Percentiles rank a stretch among this genome's conserved stretches.
phyloP scores from a whole-genome alignment of 345 rosid genomes.

The Turnera subulata region DNA sequence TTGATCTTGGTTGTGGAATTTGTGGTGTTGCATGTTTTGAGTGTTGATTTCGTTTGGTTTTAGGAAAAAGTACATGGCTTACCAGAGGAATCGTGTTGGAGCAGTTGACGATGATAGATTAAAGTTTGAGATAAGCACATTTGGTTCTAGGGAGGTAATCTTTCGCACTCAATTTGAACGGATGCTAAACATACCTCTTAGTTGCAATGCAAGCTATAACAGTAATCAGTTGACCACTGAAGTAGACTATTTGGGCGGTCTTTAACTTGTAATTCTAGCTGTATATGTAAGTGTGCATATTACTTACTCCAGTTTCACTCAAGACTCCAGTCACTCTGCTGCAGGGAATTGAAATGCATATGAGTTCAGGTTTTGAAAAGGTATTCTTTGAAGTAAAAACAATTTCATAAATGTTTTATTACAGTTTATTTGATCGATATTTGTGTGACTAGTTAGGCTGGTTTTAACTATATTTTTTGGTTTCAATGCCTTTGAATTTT shows the following conservation, averaged over 20 bases:
- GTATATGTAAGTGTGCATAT: not conserved
- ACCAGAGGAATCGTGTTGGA: slow-evolving; percentile 64
- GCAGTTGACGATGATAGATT: slow-evolving; percentile 82
- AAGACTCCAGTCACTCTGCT: slow-evolving; percentile 9
- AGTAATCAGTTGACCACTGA: no score
- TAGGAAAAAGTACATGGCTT: slow-evolving; percentile 63
- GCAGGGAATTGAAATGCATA: slow-evolving; percentile 92
- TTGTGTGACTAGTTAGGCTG: not conserved
- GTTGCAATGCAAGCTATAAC: no score
- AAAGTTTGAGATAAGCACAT: slow-evolving; percentile 82
- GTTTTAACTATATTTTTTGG: slow-evolving; percentile 29
- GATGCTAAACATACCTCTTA: no score
- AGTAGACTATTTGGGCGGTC: no score
- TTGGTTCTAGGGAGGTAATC: slow-evolving; percentile 79
- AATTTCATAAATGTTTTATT: not conserved
- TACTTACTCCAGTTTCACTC: not conserved
- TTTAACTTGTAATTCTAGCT: no score
- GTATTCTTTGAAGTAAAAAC: slow-evolving; percentile 38
- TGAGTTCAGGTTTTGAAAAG: slow-evolving; percentile 80
- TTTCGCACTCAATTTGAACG: no score
- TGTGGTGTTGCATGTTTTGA: not conserved
- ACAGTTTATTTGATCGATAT: not conserved
- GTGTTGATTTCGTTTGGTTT: slow-evolving; percentile 4
- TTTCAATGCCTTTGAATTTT: slow-evolving; percentile 53
- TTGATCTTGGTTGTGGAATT: slow-evolving; percentile 5